Percentiles rank a stretch among this genome's conserved stretches.
Conservation (phyloP, 805 yeast genomes). For the Nakazawaea siamensis region DNA sequence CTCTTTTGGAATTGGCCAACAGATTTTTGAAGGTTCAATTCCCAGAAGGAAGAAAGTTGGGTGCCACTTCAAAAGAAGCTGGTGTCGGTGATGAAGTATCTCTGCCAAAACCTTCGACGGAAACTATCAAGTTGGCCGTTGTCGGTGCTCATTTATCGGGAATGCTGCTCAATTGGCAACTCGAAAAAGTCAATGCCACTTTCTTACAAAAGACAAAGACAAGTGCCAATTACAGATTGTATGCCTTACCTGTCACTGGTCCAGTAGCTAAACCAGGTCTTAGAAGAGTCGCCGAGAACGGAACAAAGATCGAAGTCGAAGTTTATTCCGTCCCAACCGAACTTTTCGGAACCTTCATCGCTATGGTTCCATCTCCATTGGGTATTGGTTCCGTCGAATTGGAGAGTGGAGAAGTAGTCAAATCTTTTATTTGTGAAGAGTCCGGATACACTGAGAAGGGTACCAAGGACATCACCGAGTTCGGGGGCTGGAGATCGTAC, state of each 20-base stretch:
- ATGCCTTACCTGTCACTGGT: conserved; percentile 76
- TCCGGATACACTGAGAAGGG: conserved; percentile 67
- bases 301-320: conserved; percentile 65
- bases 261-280: conserved; percentile 88
- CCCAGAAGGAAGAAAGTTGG: conserved; percentile 45
- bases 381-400: conserved; percentile 93
- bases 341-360: conserved; percentile 72
- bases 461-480: conserved; percentile 72
- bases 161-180: conserved; percentile 89
- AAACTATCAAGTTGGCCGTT: conserved; percentile 69
- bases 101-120: conserved; percentile 33
- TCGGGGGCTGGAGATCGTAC: conserved; percentile 84
- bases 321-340: conserved; percentile 76
- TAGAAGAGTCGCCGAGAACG: conserved; percentile 50
- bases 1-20: conserved; percentile 76
- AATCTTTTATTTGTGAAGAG: conserved; percentile 94
- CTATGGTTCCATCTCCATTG: conserved; percentile 88
- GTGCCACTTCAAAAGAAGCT: conserved; percentile 31
- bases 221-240: conserved; percentile 61
- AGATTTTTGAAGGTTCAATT: conserved; percentile 45
- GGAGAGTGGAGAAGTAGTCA: conserved; percentile 73
- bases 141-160: conserved; percentile 95
- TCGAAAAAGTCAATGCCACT: conserved; percentile 73
- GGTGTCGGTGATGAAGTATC: conserved; percentile 35
- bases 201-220: conserved; percentile 62